Percentiles rank a stretch among this genome's conserved stretches.
Conservation (phyloP, 2,329 filamentous ascomycete genomes). For the Sarocladium oryzae region DNA sequence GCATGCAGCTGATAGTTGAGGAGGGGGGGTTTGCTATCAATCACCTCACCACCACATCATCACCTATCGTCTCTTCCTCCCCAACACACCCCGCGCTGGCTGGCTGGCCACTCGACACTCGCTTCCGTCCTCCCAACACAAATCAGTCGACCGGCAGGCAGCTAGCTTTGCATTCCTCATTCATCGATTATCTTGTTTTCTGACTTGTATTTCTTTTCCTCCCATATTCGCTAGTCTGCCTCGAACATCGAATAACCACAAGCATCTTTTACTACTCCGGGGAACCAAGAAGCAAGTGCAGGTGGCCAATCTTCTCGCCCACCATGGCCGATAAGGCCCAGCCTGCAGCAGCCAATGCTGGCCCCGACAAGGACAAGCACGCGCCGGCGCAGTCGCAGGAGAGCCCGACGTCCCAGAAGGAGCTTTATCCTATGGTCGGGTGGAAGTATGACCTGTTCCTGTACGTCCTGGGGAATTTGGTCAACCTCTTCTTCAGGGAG, state of each 20-base stretch:
- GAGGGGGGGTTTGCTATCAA: too few relatives aligned
- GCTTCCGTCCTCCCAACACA: background rate
- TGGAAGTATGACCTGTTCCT: slow-evolving; percentile 74
- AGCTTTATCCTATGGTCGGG: slow-evolving; percentile 62
- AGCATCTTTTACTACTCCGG: background rate
- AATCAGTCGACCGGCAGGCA: too few relatives aligned
- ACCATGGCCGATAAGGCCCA: slow-evolving; percentile 7
- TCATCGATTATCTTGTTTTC: too few relatives aligned
- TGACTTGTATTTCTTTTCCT: too few relatives aligned
- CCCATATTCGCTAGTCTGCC: too few relatives aligned
- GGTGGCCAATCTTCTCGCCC: background rate
- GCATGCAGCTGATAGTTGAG: too few relatives aligned
- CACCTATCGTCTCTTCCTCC: background rate
- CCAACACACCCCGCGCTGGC: slow-evolving; percentile 1
- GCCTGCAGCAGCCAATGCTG: background rate
- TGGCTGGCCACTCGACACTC: background rate
- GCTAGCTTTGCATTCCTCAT: too few relatives aligned
- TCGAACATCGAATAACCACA: background rate
- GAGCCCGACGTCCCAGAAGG: slow-evolving; percentile 32
- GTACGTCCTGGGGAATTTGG: slow-evolving; percentile 71
- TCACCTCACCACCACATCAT: slow-evolving; percentile 1
- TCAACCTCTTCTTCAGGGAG: slow-evolving; percentile 97
- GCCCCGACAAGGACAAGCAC: background rate
- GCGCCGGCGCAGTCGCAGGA: slow-evolving; percentile 7
- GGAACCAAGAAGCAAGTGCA: too few relatives aligned